These are phyloP conservation scores for Solanum pinnatisectum DNA, from an alignment of 257 asterid genomes.

Conservation along the genomic window DNA sequence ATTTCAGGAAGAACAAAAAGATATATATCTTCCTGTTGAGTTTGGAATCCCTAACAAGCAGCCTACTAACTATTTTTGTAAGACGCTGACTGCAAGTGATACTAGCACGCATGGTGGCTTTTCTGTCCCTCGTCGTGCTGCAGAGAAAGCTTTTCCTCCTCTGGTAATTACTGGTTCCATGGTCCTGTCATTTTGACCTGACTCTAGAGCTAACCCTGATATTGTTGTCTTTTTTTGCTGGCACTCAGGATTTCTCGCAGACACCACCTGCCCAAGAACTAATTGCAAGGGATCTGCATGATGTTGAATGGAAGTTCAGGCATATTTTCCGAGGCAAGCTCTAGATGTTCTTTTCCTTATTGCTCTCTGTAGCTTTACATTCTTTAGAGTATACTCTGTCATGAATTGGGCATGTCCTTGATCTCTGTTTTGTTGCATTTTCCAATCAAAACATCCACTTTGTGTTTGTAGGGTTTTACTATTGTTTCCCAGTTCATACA, in stretches of 20 bases:
- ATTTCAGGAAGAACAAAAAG: constrained; percentile 85
- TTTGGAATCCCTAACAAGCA: constrained; percentile 81
- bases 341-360: not conserved
- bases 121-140: constrained; percentile 98
- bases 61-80: constrained; percentile 90
- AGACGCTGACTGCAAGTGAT: constrained; percentile 95
- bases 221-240: not conserved
- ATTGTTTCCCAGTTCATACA: not conserved
- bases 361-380: not conserved
- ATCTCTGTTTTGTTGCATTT: not conserved
- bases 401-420: not conserved
- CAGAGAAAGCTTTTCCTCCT: constrained; percentile 98
- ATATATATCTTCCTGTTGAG: constrained; percentile 80
- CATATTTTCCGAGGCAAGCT: constrained; percentile 86
- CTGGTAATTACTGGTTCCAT: constrained; percentile 39
- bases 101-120: constrained; percentile 98
- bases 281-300: constrained; percentile 94
- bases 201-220: constrained; percentile 1
- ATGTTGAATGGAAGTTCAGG: constrained; percentile 91
- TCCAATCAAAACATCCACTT: not conserved
- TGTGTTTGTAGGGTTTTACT: not conserved
- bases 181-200: not conserved
- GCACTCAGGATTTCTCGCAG: constrained; percentile 75
- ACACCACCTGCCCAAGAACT: constrained; percentile 96
- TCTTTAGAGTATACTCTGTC: not conserved